phyloP scores from a whole-genome alignment of 305 asterid species.

The Caryopteris hybrid region DNA sequence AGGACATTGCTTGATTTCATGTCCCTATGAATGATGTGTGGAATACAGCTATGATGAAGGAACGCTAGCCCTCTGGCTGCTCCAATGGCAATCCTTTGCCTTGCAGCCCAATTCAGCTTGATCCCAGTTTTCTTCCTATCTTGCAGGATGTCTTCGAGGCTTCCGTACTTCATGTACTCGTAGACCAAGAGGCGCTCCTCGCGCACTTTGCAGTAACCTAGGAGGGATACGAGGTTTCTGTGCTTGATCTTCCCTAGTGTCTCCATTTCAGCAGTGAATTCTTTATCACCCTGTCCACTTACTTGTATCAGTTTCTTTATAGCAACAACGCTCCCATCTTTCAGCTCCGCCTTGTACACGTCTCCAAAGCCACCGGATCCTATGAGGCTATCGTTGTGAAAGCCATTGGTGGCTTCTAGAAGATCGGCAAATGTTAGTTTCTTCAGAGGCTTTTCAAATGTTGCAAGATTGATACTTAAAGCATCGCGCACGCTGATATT shows the following conservation, averaged over 20 bases:
- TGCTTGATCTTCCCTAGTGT: conserved; percentile 66
- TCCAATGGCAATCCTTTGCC: conserved; percentile 70
- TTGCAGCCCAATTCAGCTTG: conserved; percentile 56
- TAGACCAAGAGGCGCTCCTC: conserved; percentile 75
- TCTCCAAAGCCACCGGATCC: conserved; percentile 76
- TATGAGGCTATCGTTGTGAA: conserved; percentile 44
- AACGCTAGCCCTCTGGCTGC: conserved; percentile 77
- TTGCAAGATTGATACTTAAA: conserved; percentile 50
- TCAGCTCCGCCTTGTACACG: conserved; percentile 60
- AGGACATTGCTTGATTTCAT: conserved; percentile 91
- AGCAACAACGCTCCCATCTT: conserved; percentile 58
- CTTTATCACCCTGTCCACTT: conserved; percentile 66
- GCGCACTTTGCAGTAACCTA: conserved; percentile 62
- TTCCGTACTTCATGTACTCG: conserved; percentile 82
- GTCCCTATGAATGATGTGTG: conserved; percentile 74
- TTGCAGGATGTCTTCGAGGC: conserved; percentile 71
- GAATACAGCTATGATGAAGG: conserved; percentile 72
- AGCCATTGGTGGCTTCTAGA: conserved; percentile 65
- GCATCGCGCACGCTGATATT: conserved; percentile 63
- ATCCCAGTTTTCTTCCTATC: conserved; percentile 49
- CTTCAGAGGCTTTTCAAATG: conserved; percentile 66
- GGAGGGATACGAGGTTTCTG: conserved; percentile 52
- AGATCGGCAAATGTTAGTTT: conserved; percentile 80
- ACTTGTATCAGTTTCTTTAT: conserved; percentile 62
- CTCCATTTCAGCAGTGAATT: conserved; percentile 72